Conservation (phyloP, 257 asterid species). For the Avicennia marina region DNA sequence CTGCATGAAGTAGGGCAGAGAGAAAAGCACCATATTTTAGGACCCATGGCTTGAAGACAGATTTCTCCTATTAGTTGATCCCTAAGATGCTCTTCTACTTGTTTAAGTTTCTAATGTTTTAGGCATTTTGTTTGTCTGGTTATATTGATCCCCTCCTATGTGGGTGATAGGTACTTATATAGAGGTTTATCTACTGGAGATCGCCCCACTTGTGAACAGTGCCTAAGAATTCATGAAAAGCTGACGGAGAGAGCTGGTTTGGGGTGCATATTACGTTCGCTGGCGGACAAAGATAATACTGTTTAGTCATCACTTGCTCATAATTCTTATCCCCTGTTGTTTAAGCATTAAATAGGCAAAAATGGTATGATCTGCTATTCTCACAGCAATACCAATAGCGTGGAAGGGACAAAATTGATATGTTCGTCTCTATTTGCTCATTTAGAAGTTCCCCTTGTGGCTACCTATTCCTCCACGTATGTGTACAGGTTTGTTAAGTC, state of each 20-base stretch:
- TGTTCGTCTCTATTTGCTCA: neutral
- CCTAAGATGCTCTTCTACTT: no score
- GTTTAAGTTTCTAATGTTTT: no score
- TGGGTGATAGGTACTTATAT: slow-evolving; percentile 70
- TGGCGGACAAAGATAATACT: slow-evolving; percentile 79
- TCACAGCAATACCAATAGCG: no score
- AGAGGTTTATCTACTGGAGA: slow-evolving; percentile 97
- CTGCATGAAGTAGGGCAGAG: no score
- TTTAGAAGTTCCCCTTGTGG: neutral
- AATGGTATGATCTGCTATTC: no score
- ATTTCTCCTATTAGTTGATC: no score
- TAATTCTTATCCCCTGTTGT: neutral
- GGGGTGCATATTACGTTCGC: slow-evolving; percentile 86
- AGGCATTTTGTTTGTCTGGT: neutral
- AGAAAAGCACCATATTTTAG: no score
- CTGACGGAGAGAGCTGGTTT: slow-evolving; percentile 91
- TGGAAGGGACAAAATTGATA: neutral
- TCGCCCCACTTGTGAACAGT: slow-evolving; percentile 97
- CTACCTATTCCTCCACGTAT: slow-evolving; percentile 7
- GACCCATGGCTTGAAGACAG: no score
- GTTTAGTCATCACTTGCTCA: slow-evolving; percentile 34
- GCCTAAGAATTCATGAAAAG: slow-evolving; percentile 86
- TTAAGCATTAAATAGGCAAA: no score
- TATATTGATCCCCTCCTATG: slow-evolving; percentile 8
- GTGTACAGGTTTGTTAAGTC: slow-evolving; percentile 8